Evolutionary conservation across 2,329 filamentous ascomycete genomes (phyloP), one percentile per base, ranked within the genome.

Genomic region (Canariomyces notabilis): DNA sequence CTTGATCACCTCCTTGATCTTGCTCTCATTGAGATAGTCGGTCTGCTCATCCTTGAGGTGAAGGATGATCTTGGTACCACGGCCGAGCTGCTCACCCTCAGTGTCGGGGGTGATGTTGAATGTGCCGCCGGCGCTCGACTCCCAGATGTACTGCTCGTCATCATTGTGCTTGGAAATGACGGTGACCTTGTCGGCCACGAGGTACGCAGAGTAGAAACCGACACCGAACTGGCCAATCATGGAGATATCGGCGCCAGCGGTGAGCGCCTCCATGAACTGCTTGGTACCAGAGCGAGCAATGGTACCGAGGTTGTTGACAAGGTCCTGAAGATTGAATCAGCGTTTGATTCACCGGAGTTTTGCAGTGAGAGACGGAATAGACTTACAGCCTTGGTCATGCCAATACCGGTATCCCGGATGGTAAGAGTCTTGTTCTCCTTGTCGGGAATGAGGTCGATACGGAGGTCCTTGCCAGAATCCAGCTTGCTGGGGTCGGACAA

Each of bases 211-310:
- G 85, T 98, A 98, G 88, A 98, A 98, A 86, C 93, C 93, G 64
- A 98, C 93, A 94, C 93, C 93, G 72, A 98, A 98, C 78, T 98
- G 93, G 67, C 93, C 93, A 71, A 98, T 98, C 93, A 98, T 97
- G 75, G 93, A 97, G 61, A 98, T 93, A 74, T 98, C 93, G 69
- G 93, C 93, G 79, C 93, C 93, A 59, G 93, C 93, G 61, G 89
- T 91, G 62, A 98, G 83, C 56, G 93, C 93, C 82, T 98, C 93
- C 93, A 98, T 98, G 77, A 98, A 98, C 79, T 97, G 93, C 85
- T 98, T 98, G 73, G 93, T 98, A 59, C 93, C 93, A 54, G 93
- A 98, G 69, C 93, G 89, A 69, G 93, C 93, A 72, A 98, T 98
- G 62, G 93, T 98, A 79, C 93, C 93, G 59, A 98, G 83, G 82